Conservation (phyloP, 164 flowering plant species). For the Sedum album region DNA sequence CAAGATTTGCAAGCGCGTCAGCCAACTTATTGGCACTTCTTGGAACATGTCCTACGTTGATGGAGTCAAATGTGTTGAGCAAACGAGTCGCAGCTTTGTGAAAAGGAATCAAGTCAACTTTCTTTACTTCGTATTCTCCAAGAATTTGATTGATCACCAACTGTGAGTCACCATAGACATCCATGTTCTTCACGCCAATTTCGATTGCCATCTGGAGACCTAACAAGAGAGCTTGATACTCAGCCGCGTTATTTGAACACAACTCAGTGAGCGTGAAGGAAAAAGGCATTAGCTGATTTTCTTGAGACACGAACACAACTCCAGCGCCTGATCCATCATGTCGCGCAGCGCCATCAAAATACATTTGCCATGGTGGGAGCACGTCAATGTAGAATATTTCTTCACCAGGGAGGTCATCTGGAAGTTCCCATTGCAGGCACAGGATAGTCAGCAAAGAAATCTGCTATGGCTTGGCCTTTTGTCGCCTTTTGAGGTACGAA, state of each 20-base stretch:
- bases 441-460: not conserved
- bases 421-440: not conserved
- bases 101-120: not conserved
- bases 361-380: not conserved
- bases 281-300: not conserved
- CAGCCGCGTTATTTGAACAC: not conserved
- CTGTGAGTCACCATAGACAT: not conserved
- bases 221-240: not conserved
- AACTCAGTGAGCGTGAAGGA: not conserved
- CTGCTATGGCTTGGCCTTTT: not conserved
- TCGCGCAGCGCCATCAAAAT: not conserved
- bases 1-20: conserved; percentile 7
- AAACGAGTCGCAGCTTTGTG: not conserved
- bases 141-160: not conserved
- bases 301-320: not conserved
- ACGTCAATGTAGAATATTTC: not conserved
- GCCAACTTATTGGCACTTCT: conserved; percentile 2
- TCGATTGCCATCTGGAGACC: not conserved
- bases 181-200: not conserved
- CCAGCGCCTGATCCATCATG: not conserved
- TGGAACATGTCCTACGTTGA: not conserved
- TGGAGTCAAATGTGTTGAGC: not conserved
- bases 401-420: not conserved
- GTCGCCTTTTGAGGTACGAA: not conserved
- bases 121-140: not conserved